Conservation (phyloP, 1,284 basidiomycete species). For the Boletus mariae region DNA sequence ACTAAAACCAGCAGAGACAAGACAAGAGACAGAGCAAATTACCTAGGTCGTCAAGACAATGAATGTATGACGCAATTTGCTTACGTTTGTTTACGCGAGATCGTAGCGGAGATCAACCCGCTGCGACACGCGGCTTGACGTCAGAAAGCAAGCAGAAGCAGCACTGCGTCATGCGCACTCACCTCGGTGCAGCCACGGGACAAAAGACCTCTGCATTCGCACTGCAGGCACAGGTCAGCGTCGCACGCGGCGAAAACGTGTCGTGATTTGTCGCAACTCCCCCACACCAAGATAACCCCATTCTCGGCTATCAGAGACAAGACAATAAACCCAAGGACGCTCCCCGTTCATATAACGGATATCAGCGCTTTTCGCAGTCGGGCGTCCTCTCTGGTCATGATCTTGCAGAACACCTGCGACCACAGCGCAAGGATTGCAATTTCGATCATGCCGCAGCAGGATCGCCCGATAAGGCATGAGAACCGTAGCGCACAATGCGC, state of each 20-base stretch:
- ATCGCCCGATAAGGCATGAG: slow-evolving; percentile 9
- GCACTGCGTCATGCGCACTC: slow-evolving; percentile 27
- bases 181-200: slow-evolving; percentile 79
- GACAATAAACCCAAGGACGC: too few species aligned
- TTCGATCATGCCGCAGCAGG: slow-evolving; percentile 10
- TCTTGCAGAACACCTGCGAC: slow-evolving; percentile 3
- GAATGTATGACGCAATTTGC: slow-evolving; percentile 27
- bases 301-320: slow-evolving; percentile 15
- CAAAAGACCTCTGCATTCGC: slow-evolving; percentile 79
- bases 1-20: background rate
- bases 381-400: background rate
- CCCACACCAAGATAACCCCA: slow-evolving; percentile 9
- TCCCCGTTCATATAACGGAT: background rate
- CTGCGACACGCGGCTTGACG: slow-evolving; percentile 31
- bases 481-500: background rate
- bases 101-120: slow-evolving; percentile 47
- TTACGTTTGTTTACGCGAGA: slow-evolving; percentile 37
- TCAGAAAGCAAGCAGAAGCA: slow-evolving; percentile 19
- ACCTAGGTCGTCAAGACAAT: slow-evolving; percentile 33
- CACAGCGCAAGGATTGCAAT: background rate
- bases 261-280: slow-evolving; percentile 3
- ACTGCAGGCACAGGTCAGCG: slow-evolving; percentile 38
- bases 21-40: background rate
- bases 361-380: background rate
- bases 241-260: slow-evolving; percentile 14